Evolutionary conservation across 352 stramenopile genomes (phyloP).

Genomic region (Phytopythium sindhum): DNA sequence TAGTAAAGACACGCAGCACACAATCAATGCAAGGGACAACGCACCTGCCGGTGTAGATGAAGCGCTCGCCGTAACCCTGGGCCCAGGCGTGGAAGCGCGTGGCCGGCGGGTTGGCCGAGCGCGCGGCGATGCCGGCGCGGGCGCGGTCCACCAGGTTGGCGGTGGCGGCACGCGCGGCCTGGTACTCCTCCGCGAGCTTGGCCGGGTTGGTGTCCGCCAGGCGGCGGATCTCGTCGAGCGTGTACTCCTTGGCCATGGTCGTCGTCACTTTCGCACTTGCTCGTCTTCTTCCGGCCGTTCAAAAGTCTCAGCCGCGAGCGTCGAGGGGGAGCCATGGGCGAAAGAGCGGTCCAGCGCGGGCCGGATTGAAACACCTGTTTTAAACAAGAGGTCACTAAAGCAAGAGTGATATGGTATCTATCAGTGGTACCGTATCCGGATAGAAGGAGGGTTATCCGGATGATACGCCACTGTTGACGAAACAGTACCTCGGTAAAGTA

Average conservation of each 20-base stretch:
- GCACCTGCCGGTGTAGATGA: slow-evolving; percentile 69
- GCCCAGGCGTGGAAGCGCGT: slow-evolving; percentile 67
- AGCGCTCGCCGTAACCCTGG: slow-evolving; percentile 69
- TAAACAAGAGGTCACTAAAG: not conserved
- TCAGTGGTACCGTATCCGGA: not conserved
- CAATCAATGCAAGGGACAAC: not conserved
- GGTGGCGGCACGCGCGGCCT: slow-evolving; percentile 55
- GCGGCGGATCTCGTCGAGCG: slow-evolving; percentile 77
- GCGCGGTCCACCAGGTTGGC: slow-evolving; percentile 63
- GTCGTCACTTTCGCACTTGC: slow-evolving; percentile 10
- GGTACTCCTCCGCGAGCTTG: slow-evolving; percentile 72
- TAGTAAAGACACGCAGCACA: not conserved
- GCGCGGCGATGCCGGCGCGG: slow-evolving; percentile 59
- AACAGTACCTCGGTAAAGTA: not conserved
- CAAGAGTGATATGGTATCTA: not conserved
- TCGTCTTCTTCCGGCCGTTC: slow-evolving; percentile 18
- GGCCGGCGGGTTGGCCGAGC: slow-evolving; percentile 41
- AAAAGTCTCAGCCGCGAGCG: slow-evolving; percentile 7
- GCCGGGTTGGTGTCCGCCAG: slow-evolving; percentile 66
- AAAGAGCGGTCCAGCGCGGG: slow-evolving; percentile 1
- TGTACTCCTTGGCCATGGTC: slow-evolving; percentile 72
- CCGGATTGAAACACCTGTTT: not conserved
- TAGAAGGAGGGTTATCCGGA: not conserved
- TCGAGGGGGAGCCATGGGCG: not conserved
- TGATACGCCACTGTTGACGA: not conserved